Evolutionary conservation across 495 filamentous ascomycete genomes (phyloP).

Genomic region (Penicillium angulare): DNA sequence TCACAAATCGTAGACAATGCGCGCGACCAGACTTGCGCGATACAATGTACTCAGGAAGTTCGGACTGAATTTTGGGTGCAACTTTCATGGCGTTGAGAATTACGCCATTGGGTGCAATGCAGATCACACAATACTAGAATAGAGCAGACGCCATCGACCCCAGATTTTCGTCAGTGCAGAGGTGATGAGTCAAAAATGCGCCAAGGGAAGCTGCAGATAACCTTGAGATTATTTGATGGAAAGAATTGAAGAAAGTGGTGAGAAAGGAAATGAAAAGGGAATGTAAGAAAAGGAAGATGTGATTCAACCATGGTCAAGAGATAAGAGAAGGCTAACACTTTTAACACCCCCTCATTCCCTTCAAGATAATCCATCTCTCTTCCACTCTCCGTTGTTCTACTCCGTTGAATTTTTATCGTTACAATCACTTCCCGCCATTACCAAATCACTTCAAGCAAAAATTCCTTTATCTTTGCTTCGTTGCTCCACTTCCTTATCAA

Average conservation of each 20-base stretch:
- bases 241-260: neutral
- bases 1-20: too few relatives aligned
- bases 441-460: constrained; percentile 21
- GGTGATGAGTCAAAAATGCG: neutral
- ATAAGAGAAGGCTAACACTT: too few relatives aligned
- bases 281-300: neutral
- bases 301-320: too few relatives aligned
- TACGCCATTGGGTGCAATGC: constrained; percentile 24
- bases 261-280: neutral
- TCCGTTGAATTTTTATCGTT: neutral
- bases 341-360: constrained; percentile 1
- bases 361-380: neutral
- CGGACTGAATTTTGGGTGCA: neutral
- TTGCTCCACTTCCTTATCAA: constrained; percentile 12
- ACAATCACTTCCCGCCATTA: constrained; percentile 1
- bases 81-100: constrained; percentile 3
- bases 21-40: too few relatives aligned
- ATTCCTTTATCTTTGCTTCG: constrained; percentile 7
- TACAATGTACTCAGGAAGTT: too few relatives aligned
- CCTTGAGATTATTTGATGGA: neutral
- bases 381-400: too few relatives aligned
- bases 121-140: neutral
- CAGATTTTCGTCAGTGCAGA: neutral
- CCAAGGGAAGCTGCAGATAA: neutral
- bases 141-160: neutral